These are phyloP conservation scores for Aegilops bicornis DNA, from an alignment of 176 grass and related monocot species.

Conservation along the genomic window DNA sequence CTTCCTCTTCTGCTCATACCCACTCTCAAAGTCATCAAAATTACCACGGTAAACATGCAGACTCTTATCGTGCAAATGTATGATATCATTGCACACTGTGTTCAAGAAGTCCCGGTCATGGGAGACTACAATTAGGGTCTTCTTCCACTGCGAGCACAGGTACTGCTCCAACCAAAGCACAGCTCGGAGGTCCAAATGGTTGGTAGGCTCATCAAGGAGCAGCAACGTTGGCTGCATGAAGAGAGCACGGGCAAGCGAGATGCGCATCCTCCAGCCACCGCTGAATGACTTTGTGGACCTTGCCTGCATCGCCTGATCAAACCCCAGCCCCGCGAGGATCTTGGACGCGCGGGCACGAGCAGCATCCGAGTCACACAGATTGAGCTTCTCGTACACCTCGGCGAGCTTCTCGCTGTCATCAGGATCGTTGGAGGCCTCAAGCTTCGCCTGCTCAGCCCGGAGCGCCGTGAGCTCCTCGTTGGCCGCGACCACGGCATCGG, in stretches of 20 bases:
- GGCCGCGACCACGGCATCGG: slow-evolving; percentile 47
- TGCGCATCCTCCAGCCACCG: slow-evolving; percentile 15
- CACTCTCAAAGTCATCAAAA: slow-evolving; percentile 65
- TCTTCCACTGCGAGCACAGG: slow-evolving; percentile 56
- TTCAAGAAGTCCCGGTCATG: slow-evolving; percentile 73
- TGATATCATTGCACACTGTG: slow-evolving; percentile 61
- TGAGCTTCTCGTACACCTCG: slow-evolving; percentile 58
- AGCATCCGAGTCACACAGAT: slow-evolving; percentile 44
- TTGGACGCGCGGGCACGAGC: slow-evolving; percentile 53
- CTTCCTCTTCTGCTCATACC: slow-evolving; percentile 58
- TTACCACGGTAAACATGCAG: slow-evolving; percentile 56
- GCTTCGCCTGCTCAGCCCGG: background rate
- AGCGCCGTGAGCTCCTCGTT: background rate
- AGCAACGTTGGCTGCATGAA: slow-evolving; percentile 73
- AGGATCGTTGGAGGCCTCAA: background rate
- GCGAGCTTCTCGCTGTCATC: slow-evolving; percentile 10
- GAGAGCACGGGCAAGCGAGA: slow-evolving; percentile 49
- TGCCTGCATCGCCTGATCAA: slow-evolving; percentile 23
- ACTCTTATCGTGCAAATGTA: slow-evolving; percentile 38
- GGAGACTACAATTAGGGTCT: slow-evolving; percentile 64
- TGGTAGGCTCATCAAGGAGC: slow-evolving; percentile 65
- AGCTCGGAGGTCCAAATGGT: slow-evolving; percentile 70
- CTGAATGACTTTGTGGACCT: slow-evolving; percentile 1
- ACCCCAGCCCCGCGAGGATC: slow-evolving; percentile 63
- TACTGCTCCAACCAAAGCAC: slow-evolving; percentile 77